Evolutionary conservation across 1,284 basidiomycete species (phyloP), one percentile per base, ranked within the genome.

Genomic region (Cryptococcus sp.): DNA sequence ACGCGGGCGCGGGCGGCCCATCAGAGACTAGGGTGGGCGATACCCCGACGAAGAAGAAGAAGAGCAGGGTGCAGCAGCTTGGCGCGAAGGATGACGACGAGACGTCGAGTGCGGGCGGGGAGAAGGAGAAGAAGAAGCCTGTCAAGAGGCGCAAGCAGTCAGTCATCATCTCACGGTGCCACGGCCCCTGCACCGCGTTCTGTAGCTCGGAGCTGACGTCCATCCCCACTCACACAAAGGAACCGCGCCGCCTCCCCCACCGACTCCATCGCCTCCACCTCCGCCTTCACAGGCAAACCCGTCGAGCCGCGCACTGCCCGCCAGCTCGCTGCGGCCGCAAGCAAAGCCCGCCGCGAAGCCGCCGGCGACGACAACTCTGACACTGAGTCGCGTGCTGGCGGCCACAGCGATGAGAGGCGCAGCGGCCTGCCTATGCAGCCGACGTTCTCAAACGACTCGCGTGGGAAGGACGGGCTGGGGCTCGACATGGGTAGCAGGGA

Each of bases 41-140:
- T 53, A 74, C 69, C 21, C 70, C 71, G 2, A 71, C 69, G 2
- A 73, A 73, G 63, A 71, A 72, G 63, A 72, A 72, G 62, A 74
- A 71, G 55, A 68, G 67, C 39, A 63, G 70, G 50, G 63, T 69
- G 36, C 61, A 67, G 53, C 67, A 67, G 58, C 55, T 68, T 38
- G 67, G 55, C 15, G 58, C 38, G 18, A 60, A 53, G 48, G 65
- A 72, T 46, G 76, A 77, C 58, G 76, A 77, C 60, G 76, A 78
- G 49, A 65, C 57, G 23, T 67, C 66, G 36, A 71, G 65, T 38
- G 65, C 63, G 6, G 69, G 67, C 2, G 64, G 64, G 23, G 64
- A 66, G 45, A 51, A 55, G 33, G 69, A 70, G 46, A 70, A 69
- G 66, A 72, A 69, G 63, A 67, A 64, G 58, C 52, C 64, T 2